Evolutionary conservation across 1,139 yeast species (phyloP), one percentile per base, ranked within the genome.

Genomic region (Yamadazyma mexicana): DNA sequence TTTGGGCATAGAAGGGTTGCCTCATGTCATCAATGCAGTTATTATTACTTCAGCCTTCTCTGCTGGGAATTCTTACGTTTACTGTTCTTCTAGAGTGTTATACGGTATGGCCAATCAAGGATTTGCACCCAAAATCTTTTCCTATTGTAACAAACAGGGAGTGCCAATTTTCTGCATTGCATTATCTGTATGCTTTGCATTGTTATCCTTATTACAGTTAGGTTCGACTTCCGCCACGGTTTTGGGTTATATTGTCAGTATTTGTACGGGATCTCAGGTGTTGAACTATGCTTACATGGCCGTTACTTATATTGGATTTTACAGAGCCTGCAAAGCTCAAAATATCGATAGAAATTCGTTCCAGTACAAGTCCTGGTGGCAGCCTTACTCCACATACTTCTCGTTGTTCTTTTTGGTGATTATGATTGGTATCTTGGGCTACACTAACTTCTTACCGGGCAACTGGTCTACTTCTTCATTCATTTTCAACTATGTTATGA

Each of bases 211-310:
- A 77, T 87, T 1, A 74, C 87, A 0, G 26, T 37, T 42, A 26
- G 40, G 45, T 29, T 73, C 87, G 0, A 85, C 87, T 1, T 79
- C 89, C 30, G 74, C 78, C 16, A 76, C 73, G 14, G 95, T 83
- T n/a, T 71, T 87, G 51, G 75, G 75, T 54, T 86, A 89, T 83
- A 73, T 87, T 56, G 81, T 85, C 40, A 81, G 79, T 51, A 66
- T 87, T 50, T 83, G 84, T 49, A 86, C 95, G 2, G 86, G 89
- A 1, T 82, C 89, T 2, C 91, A 85, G 59, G 65, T 86, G 48
- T 76, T 86, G 54, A 85, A 72, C 84, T 41, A 59, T 85, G 33
- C 85, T 81, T 40, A 86, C 47, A 79, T 87, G 70, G 66, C 79
- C 42, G 55, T 79, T 29, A 81, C 84, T 1, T 87, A 83, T 44